A percentile compares a stretch with the other conserved stretches of the same genome.
Conservation (phyloP, 108 stramenopile species). For the Aurantiochytrium sp. region DNA sequence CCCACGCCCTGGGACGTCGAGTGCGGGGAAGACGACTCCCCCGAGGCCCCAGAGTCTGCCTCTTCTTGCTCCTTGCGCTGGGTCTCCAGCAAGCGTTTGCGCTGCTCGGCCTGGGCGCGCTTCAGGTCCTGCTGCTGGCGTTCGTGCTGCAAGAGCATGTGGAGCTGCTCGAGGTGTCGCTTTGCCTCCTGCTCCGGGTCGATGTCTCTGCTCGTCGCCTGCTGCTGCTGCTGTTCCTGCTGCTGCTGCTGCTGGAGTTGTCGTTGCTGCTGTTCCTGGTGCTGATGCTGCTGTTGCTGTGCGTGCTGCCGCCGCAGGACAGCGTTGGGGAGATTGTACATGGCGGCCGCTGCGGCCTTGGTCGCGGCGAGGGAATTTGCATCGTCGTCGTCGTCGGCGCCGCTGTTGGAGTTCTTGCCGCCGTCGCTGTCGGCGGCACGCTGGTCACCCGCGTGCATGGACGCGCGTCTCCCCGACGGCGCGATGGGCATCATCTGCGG, state of each 20-base stretch:
- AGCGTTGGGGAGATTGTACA: too few relatives aligned
- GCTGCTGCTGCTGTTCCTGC: background rate
- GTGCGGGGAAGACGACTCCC: background rate
- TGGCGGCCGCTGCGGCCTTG: too few relatives aligned
- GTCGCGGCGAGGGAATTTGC: too few relatives aligned
- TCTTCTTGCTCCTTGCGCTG: background rate
- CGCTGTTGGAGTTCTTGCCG: too few relatives aligned
- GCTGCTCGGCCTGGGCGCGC: background rate
- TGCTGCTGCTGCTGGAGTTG: background rate
- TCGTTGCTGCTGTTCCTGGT: background rate
- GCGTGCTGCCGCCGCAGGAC: background rate
- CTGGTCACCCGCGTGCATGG: too few relatives aligned
- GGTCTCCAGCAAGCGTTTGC: background rate
- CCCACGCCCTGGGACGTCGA: background rate
- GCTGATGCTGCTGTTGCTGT: background rate
- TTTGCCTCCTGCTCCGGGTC: background rate
- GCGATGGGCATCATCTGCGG: too few relatives aligned
- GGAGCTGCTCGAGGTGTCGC: background rate
- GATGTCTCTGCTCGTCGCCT: background rate
- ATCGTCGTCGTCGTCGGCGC: too few relatives aligned
- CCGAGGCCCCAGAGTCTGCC: background rate
- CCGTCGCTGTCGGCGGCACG: too few relatives aligned
- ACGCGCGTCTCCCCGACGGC: too few relatives aligned
- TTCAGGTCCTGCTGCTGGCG: background rate
- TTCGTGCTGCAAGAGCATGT: background rate